A percentile compares a stretch with the other conserved stretches of the same genome.
Evolutionary conservation across 2,329 filamentous ascomycete species (phyloP).

Genomic region (Verticillium alfalfae): DNA sequence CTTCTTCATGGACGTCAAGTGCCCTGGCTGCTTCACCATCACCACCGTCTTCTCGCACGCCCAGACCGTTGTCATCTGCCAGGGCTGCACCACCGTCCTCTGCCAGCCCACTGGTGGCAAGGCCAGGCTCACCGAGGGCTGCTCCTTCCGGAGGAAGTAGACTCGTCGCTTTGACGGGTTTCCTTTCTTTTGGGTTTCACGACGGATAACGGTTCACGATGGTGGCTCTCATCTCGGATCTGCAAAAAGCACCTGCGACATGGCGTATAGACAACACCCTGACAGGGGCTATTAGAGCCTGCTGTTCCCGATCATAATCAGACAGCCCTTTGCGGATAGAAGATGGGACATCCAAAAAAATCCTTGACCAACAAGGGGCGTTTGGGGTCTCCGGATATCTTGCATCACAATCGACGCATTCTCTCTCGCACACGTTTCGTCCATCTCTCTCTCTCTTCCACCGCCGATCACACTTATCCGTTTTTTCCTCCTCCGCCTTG

Average conservation of each 20-base stretch:
- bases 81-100: slow-evolving; percentile 97
- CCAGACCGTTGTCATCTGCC: slow-evolving; percentile 99
- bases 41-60: slow-evolving; percentile 99
- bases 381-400: slow-evolving; percentile 78
- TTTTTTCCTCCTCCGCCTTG: slow-evolving; percentile 1
- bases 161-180: slow-evolving; percentile 42
- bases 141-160: slow-evolving; percentile 99
- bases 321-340: slow-evolving; percentile 59
- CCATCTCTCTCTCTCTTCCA: neutral
- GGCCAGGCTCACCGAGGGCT: slow-evolving; percentile 97
- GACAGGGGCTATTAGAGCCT: slow-evolving; percentile 26
- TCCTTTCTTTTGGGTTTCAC: slow-evolving; percentile 42
- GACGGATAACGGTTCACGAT: slow-evolving; percentile 39
- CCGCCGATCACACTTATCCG: slow-evolving; percentile 21
- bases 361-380: slow-evolving; percentile 59
- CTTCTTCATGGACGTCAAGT: slow-evolving; percentile 99
- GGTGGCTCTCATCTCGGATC: slow-evolving; percentile 45
- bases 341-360: slow-evolving; percentile 59
- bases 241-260: slow-evolving; percentile 48
- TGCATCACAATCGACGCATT: slow-evolving; percentile 47
- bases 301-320: slow-evolving; percentile 33
- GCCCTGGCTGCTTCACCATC: slow-evolving; percentile 99
- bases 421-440: neutral
- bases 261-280: slow-evolving; percentile 41
- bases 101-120: slow-evolving; percentile 99